Evolutionary conservation across 2,329 filamentous ascomycete species (phyloP).

Genomic region (Cordyceps pruinosa): DNA sequence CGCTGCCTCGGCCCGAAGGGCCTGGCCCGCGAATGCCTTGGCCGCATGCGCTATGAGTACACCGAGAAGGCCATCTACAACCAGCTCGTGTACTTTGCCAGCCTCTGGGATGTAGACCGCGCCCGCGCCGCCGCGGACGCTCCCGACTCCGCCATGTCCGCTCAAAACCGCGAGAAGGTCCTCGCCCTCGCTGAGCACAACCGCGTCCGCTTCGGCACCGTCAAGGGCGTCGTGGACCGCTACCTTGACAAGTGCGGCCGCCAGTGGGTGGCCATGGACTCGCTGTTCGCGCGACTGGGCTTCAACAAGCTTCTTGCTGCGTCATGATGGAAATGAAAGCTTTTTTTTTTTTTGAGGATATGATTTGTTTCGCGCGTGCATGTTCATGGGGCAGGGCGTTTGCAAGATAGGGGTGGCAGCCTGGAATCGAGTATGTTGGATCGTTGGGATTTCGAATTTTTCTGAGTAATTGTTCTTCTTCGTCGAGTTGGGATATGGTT

Average conservation of each 20-base stretch:
- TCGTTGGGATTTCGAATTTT: neutral
- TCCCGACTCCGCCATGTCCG: conserved; percentile 39
- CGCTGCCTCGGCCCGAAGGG: conserved; percentile 84
- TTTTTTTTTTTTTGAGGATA: neutral
- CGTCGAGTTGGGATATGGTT: neutral
- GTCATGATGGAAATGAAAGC: neutral
- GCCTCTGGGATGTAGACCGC: conserved; percentile 85
- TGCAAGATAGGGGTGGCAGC: neutral
- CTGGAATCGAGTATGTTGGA: neutral
- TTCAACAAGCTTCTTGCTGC: conserved; percentile 33
- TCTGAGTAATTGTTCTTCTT: neutral
- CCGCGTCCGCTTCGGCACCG: conserved; percentile 65
- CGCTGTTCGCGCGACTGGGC: conserved; percentile 65
- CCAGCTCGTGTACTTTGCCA: conserved; percentile 81
- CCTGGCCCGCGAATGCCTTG: conserved; percentile 74
- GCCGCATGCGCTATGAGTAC: conserved; percentile 83
- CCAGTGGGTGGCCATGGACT: conserved; percentile 92
- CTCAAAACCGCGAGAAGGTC: conserved; percentile 57
- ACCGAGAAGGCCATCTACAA: conserved; percentile 89
- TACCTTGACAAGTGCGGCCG: conserved; percentile 86
- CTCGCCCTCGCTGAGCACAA: conserved; percentile 75
- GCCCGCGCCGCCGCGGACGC: conserved; percentile 48
- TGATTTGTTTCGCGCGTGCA: neutral
- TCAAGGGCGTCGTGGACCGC: conserved; percentile 70
- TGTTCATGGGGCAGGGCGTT: conserved; percentile 6